phyloP scores from a whole-genome alignment of 192 early-diverging fungal species.

The Umbelopsis isabellina region DNA sequence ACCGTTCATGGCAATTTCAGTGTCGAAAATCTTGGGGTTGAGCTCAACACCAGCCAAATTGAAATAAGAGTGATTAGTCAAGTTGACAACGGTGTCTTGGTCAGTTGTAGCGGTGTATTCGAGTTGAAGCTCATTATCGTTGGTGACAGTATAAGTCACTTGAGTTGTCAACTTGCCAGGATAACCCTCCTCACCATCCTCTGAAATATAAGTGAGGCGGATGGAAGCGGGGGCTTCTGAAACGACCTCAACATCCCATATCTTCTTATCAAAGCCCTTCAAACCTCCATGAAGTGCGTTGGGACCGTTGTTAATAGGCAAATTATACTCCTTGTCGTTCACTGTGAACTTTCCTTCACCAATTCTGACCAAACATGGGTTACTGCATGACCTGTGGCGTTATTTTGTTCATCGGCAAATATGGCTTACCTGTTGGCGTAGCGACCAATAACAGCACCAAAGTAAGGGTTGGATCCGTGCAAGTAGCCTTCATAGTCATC shows the following conservation, averaged over 20 bases:
- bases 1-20: slow-evolving; percentile 54
- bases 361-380: slow-evolving; percentile 43
- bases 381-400: neutral
- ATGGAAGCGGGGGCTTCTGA: slow-evolving; percentile 54
- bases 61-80: slow-evolving; percentile 91
- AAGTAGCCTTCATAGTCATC: slow-evolving; percentile 53
- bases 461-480: slow-evolving; percentile 65
- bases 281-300: slow-evolving; percentile 84
- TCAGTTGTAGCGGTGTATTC: slow-evolving; percentile 54
- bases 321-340: slow-evolving; percentile 53
- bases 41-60: slow-evolving; percentile 74
- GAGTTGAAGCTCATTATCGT: slow-evolving; percentile 53
- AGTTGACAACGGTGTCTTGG: slow-evolving; percentile 64
- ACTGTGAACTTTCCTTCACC: slow-evolving; percentile 65
- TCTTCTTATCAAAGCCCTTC: slow-evolving; percentile 70
- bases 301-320: slow-evolving; percentile 72
- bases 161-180: slow-evolving; percentile 67
- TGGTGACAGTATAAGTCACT: slow-evolving; percentile 63
- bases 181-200: slow-evolving; percentile 80
- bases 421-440: slow-evolving; percentile 67
- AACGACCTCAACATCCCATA: slow-evolving; percentile 57
- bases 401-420: neutral
- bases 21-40: slow-evolving; percentile 51
- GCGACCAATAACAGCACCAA: slow-evolving; percentile 79
- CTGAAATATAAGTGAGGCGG: slow-evolving; percentile 58